Conservation (phyloP, 129 eudicot species). For the Pseudognaphalium luteoalbum region DNA sequence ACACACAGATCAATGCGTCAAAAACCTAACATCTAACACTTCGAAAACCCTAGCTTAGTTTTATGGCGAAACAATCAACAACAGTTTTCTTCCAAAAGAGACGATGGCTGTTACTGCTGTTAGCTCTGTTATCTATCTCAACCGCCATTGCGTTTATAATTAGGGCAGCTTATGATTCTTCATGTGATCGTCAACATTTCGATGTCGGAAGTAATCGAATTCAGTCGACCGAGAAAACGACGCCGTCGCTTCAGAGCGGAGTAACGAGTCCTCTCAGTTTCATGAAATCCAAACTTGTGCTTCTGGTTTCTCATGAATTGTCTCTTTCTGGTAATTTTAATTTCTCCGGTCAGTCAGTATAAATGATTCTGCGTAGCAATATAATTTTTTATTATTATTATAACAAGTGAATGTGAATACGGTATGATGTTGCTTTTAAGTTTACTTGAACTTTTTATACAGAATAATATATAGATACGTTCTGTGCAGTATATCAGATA, state of each 20-base stretch:
- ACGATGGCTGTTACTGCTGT: slow-evolving; percentile 53
- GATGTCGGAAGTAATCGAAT: slow-evolving; percentile 23
- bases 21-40: neutral
- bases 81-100: slow-evolving; percentile 44
- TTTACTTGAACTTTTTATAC: no score
- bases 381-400: neutral
- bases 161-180: slow-evolving; percentile 61
- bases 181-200: slow-evolving; percentile 39
- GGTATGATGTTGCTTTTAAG: no score
- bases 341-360: neutral
- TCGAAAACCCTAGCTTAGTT: slow-evolving; percentile 16
- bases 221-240: slow-evolving; percentile 19
- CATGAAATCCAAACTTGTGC: slow-evolving; percentile 90
- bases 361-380: neutral
- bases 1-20: slow-evolving; percentile 21
- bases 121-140: slow-evolving; percentile 52
- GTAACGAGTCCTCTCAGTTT: slow-evolving; percentile 65
- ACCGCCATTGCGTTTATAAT: slow-evolving; percentile 68
- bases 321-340: slow-evolving; percentile 80
- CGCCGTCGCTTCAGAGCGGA: slow-evolving; percentile 22
- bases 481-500: no score
- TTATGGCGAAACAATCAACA: slow-evolving; percentile 58
- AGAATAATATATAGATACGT: no score
- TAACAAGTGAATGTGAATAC: neutral
- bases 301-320: slow-evolving; percentile 93